phyloP scores from a whole-genome alignment of 495 filamentous ascomycete genomes.

The Geopyxis carbonaria region DNA sequence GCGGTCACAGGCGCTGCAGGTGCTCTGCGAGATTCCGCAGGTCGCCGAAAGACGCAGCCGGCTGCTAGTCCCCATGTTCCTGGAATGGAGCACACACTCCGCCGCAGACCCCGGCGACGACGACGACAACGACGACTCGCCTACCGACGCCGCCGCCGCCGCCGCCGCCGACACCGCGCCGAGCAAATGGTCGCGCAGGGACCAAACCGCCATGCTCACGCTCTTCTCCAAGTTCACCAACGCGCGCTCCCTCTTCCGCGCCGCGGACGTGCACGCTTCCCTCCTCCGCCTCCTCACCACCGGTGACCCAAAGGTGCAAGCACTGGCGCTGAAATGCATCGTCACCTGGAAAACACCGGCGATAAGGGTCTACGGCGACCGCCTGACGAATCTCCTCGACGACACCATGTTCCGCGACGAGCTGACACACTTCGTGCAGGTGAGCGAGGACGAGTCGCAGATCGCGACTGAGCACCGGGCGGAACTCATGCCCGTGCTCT shows the following conservation, averaged over 20 bases:
- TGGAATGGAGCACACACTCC: constrained; percentile 45
- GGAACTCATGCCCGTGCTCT: constrained; percentile 63
- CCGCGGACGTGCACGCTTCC: constrained; percentile 54
- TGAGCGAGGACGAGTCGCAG: constrained; percentile 47
- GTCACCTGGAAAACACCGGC: constrained; percentile 70
- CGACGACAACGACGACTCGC: constrained; percentile 35
- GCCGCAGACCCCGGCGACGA: constrained; percentile 19
- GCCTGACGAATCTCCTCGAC: constrained; percentile 74
- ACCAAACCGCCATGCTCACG: constrained; percentile 62
- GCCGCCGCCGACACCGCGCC: constrained; percentile 1
- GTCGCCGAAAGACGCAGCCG: constrained; percentile 76
- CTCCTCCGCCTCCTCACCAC: constrained; percentile 60
- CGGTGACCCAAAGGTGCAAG: constrained; percentile 79
- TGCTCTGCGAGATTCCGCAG: constrained; percentile 52
- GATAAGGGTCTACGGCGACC: constrained; percentile 66
- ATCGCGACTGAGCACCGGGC: constrained; percentile 55
- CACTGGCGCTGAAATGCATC: constrained; percentile 63
- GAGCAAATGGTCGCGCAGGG: constrained; percentile 42
- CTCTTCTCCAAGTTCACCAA: constrained; percentile 78
- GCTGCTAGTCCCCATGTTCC: constrained; percentile 64
- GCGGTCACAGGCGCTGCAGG: constrained; percentile 59
- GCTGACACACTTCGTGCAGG: constrained; percentile 65
- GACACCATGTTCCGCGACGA: constrained; percentile 86
- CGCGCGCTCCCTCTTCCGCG: constrained; percentile 63
- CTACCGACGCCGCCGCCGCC: constrained; percentile 25